Conservation (phyloP, 305 asterid species). For the Solanum hybrid region DNA sequence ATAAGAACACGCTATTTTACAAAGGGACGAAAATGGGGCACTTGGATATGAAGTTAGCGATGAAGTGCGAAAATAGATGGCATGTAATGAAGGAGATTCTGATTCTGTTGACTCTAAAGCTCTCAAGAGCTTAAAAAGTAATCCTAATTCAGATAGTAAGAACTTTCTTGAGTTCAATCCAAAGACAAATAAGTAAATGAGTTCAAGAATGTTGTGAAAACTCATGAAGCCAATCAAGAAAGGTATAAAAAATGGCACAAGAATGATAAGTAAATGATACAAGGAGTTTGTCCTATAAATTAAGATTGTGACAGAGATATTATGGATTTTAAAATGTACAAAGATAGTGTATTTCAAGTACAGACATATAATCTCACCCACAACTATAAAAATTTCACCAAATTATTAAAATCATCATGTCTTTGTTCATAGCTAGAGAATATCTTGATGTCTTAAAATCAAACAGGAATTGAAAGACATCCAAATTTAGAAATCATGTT, state of each 20-base stretch:
- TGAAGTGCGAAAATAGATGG: not conserved
- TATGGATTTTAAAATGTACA: not conserved
- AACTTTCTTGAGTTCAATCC: too few relatives aligned
- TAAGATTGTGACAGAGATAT: not conserved
- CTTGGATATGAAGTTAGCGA: not conserved
- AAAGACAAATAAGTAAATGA: not conserved
- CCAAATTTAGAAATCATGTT: too few relatives aligned
- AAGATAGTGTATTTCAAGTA: too few relatives aligned
- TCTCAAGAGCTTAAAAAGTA: not conserved
- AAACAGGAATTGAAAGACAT: too few relatives aligned
- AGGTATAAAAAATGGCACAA: not conserved
- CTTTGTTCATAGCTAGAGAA: too few relatives aligned
- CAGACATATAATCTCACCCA: too few relatives aligned
- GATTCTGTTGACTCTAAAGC: not conserved
- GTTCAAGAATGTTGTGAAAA: not conserved
- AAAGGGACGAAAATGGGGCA: not conserved
- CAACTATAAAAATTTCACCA: too few relatives aligned
- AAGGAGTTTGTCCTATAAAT: not conserved
- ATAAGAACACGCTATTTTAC: not conserved
- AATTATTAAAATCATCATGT: too few relatives aligned
- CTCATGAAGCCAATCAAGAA: not conserved
- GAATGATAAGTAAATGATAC: not conserved
- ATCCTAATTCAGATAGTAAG: too few relatives aligned
- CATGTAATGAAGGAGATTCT: not conserved
- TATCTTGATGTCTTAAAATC: too few relatives aligned